These are phyloP conservation scores for Ceratocystis ficicola DNA, from an alignment of 2,329 filamentous ascomycete species.

Conservation along the genomic window DNA sequence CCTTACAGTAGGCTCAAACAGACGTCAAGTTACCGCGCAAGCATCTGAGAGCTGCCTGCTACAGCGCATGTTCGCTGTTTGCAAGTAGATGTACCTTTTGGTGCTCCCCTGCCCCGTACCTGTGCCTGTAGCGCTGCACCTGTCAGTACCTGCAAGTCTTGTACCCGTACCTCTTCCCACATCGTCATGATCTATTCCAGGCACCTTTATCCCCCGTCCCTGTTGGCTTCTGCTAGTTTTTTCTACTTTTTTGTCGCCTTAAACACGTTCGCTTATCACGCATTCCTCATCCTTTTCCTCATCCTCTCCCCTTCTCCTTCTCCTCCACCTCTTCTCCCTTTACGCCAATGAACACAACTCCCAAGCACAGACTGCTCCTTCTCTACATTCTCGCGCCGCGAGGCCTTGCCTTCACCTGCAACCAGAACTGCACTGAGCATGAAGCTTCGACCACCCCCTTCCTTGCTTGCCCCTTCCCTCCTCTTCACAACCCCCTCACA, in stretches of 20 bases:
- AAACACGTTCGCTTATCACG: slow-evolving; percentile 2
- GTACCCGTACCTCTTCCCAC: neutral
- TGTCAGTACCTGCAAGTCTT: neutral
- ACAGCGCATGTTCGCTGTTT: no score
- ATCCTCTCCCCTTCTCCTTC: neutral
- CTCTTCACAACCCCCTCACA: neutral
- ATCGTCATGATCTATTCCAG: neutral
- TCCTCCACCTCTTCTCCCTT: neutral
- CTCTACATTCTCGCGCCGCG: neutral
- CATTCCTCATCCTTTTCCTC: slow-evolving; percentile 1
- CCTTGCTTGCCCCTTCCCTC: no score
- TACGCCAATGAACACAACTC: neutral
- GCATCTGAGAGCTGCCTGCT: no score
- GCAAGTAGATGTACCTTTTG: no score
- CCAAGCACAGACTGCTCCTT: slow-evolving; percentile 2
- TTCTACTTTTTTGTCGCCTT: neutral
- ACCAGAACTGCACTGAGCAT: slow-evolving; percentile 1
- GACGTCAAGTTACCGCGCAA: no score
- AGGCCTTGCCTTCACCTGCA: slow-evolving; percentile 5
- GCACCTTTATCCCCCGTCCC: no score
- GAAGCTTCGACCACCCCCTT: slow-evolving; percentile 3
- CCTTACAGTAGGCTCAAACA: no score
- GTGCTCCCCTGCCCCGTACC: neutral
- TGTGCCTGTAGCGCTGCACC: neutral
- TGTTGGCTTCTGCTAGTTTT: neutral